Conservation (phyloP, 2,329 filamentous ascomycete genomes). For the Alternaria postmessia region DNA sequence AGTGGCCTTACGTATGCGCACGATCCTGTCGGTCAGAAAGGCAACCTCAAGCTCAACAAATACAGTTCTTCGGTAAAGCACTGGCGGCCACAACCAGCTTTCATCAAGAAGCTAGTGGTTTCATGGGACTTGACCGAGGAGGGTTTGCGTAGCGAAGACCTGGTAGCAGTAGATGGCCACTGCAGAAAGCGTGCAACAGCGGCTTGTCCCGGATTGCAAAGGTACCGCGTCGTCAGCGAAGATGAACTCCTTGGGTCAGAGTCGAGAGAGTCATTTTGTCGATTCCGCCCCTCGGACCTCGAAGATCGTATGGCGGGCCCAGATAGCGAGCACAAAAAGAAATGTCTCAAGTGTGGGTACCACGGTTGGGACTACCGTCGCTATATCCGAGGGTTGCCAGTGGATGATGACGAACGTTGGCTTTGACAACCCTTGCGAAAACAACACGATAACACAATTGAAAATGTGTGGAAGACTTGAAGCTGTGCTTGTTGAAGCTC, state of each 20-base stretch:
- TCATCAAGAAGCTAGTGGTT: neutral
- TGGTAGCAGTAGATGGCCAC: slow-evolving; percentile 1
- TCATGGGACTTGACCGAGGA: slow-evolving; percentile 10
- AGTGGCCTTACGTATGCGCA: slow-evolving; percentile 3
- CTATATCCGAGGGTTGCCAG: slow-evolving; percentile 9
- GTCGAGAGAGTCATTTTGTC: neutral
- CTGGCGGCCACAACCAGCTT: slow-evolving; percentile 3
- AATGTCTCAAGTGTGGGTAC: slow-evolving; percentile 5
- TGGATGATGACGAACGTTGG: slow-evolving; percentile 6
- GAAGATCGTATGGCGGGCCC: neutral
- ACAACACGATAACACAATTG: neutral
- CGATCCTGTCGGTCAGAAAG: neutral
- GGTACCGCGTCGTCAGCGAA: neutral
- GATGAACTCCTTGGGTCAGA: neutral
- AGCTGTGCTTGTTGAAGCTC: neutral
- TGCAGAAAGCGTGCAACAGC: slow-evolving; percentile 3
- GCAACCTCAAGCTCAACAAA: neutral
- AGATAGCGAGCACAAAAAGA: slow-evolving; percentile 2
- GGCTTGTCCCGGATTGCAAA: neutral
- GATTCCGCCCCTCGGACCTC: neutral
- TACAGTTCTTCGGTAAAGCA: neutral
- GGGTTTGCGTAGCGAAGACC: slow-evolving; percentile 4
- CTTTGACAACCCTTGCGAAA: neutral
- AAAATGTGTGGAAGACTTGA: slow-evolving; percentile 1
- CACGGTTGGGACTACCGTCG: slow-evolving; percentile 1